Evolutionary conservation across 768 basidiomycete species (phyloP), one percentile per base, ranked within the genome.

Genomic region (Tylopilus subfusipes): DNA sequence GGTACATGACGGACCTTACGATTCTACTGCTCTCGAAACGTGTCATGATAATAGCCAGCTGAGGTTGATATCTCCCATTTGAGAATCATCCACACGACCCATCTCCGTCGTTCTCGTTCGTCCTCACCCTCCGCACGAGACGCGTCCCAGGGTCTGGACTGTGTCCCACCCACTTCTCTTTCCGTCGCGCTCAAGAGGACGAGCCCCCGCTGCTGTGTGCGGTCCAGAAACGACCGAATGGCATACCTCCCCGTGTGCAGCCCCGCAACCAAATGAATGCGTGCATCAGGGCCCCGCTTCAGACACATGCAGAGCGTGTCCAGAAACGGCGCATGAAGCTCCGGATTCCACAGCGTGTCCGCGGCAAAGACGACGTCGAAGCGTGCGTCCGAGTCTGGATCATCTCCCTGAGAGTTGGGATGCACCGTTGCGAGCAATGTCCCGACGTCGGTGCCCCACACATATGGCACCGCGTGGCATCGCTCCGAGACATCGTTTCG

Each of bases 271-370:
- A 90, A 63, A 62, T 88, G 78, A 45, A 82, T 64, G 11, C 86
- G 79, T 29, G 88, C 72, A 36, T 72, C 56, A 2, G 68, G 52
- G 11, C 71, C 64, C 48, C 65, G 77, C 46, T 69, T 73, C 31
- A 90, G 74, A 18, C 80, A 80, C 55, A 60, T 52, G 42, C 69
- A 69, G 16, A 91, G 71, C 4, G 85, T 78, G 6, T 76, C 65
- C 34, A 88, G 68, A 50, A 89, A 82, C 11, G 76, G 58, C 0
- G 46, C 57, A 59, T 90, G 88, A 4, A 78, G 58, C 22, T 82
- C 81, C 4, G 84, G 68, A 63, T 90, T 87, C 90, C 88, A 91
- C 2, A 92, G 70, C 29, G 88, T 90, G 63, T 91, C 90, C 13
- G 88, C 84, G 0, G 88, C 86, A 22, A 90, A 56, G 30, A 91